phyloP scores from a whole-genome alignment of 805 yeast genomes.

The Candida germanica region DNA sequence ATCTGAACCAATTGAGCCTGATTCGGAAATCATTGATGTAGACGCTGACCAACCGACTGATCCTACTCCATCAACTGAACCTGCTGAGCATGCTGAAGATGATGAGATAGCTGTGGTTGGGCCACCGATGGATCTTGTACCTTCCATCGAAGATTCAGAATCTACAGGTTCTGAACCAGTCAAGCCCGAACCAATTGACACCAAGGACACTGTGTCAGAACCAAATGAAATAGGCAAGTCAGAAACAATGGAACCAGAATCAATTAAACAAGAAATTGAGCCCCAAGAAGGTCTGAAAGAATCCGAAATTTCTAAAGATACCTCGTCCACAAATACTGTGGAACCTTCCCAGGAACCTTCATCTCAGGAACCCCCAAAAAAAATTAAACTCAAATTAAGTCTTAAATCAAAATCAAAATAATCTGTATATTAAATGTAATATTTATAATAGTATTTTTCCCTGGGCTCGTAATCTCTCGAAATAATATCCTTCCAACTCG shows the following conservation, averaged over 20 bases:
- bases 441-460: background rate
- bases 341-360: background rate
- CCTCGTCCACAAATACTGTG: background rate
- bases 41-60: background rate
- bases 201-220: no score
- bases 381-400: constrained; percentile 9
- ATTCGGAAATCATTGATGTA: background rate
- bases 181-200: no score
- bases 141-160: no score
- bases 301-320: background rate
- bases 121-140: background rate
- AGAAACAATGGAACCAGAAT: background rate
- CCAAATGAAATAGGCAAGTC: no score
- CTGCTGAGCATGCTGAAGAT: background rate
- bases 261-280: no score
- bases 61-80: background rate
- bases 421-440: constrained; percentile 4
- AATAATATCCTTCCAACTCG: constrained; percentile 1
- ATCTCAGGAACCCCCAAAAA: background rate
- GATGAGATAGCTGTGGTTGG: background rate
- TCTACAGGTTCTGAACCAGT: no score
- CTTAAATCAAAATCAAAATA: constrained; percentile 5
- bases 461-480: no score
- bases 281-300: no score
- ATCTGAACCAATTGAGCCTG: background rate